Evolutionary conservation across 75 land plant species (phyloP), one percentile per base, ranked within the genome.

Genomic region (Selaginella tamariscina): DNA sequence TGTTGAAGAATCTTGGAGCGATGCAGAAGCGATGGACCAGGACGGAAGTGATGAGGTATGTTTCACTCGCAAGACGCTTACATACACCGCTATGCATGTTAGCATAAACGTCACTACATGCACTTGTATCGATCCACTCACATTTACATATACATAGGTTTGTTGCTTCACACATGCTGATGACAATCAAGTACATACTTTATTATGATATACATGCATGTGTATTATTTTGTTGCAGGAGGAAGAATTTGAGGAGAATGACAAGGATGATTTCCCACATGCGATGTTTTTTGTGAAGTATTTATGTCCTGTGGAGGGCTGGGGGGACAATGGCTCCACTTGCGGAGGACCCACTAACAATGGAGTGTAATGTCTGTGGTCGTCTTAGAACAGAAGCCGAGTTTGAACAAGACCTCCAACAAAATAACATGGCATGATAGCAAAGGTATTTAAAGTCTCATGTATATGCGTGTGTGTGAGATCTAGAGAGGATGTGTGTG

Each of bases 321-420:
- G 97, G 55, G 82, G 97, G 97, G 2, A 91, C 97, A n/a, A 59
- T 91, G 78, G 93, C 97, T 32, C 97, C 97, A 2, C 69, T 91
- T 27, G 83, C 88, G 29, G 64, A 1, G 2, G 26, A 9, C 1
- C 73, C 83, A 13, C 32, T 70, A 11, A 54, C 83, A 9, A 76
- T 91, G 84, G 96, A 91, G 68, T 91, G 96, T 65, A 91, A 88
- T 74, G 77, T 80, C n/a, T 91, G 96, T 72, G 88, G 96, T 18
- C 78, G 72, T 18, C 31, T 88, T 39, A 77, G 84, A 70, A 72
- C 76, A 24, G 76, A 80, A 33, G 87, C 80, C 22, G 80, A 78
- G 54, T 74, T 74, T 59, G 56, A 31, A 5, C 64, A 54, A 2
- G 76, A 74, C 24, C 55, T 74, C 21, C 65, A 74, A 31, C 70